Base-by-base conservation (phyloP, 2,329 filamentous ascomycete species). In the Fusarium sp. region DNA sequence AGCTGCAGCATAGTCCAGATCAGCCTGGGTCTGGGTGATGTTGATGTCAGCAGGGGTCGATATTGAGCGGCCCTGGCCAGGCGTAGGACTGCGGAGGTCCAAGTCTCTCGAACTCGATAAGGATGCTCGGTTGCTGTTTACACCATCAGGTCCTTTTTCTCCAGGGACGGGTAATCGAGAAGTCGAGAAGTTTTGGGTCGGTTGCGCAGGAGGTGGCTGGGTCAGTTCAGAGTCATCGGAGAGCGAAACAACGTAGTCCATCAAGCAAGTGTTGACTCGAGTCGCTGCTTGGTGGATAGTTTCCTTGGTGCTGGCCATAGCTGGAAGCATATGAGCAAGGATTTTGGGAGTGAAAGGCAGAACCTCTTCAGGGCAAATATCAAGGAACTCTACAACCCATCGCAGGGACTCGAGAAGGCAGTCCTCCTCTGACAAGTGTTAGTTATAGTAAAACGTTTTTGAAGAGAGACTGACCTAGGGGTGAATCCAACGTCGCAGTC, bases 341-440 rank as follows among this genome's bases (percentile, higher is more conserved):
- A 99, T 90, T 72, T 93, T 92, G 23, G 97, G 97, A 1, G 97
- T 96, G 78, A 98, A 98, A 6, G 92, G 92, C 41, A 99, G 85
- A 6, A 99, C 97, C 75, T 99, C 96, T 77, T 97, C 96, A 0
- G 96, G 95, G 73, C 94, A 97, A 45, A 99, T 98, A 68, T 98
- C 94, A 72, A 99, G 91, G 77, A 99, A 97, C 62, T 92, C 92
- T 70, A 97, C 94, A 69, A 99, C 94, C 96, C 96, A 99, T 66
- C 93, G 89, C 30, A 99, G 84, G 4, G 94, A 94, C 54, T 97
- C 97, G 38, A 97, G 85, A 44, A 97, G 87, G 69, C 97, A 94
- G 75, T 97, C 93, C 77, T 98, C 94, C 77, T 97, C 94, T 90
- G 77, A 71, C 8, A 2, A 16, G 49, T 23, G 58, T 74, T 54